Percentiles rank a stretch among this genome's conserved stretches.
Conservation (phyloP, 2,329 filamentous ascomycete species). For the Rugonectria rugulosa region DNA sequence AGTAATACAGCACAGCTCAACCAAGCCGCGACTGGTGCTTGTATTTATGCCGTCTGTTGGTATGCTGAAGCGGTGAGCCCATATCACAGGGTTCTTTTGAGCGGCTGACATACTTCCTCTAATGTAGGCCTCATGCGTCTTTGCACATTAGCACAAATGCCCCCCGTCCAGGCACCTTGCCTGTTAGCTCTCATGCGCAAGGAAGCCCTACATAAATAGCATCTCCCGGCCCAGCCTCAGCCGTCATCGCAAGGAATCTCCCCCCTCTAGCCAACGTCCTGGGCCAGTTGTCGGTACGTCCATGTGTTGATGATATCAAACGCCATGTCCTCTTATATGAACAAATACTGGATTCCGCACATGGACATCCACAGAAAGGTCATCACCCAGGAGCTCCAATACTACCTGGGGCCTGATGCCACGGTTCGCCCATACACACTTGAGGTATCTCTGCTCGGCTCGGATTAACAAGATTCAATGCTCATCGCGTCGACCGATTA, state of each 20-base stretch:
- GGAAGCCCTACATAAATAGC: slow-evolving; percentile 38
- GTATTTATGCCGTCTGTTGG: slow-evolving; percentile 25
- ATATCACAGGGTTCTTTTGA: slow-evolving; percentile 31
- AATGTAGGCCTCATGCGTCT: slow-evolving; percentile 31
- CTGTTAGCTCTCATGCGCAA: slow-evolving; percentile 25
- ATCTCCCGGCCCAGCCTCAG: slow-evolving; percentile 28
- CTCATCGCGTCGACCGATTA: slow-evolving; percentile 42
- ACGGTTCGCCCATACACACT: slow-evolving; percentile 65
- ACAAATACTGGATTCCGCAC: slow-evolving; percentile 68
- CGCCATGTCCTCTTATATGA: slow-evolving; percentile 50
- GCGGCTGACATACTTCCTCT: slow-evolving; percentile 28
- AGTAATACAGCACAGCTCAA: slow-evolving; percentile 27
- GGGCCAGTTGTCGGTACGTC: too few species aligned
- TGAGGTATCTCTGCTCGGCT: slow-evolving; percentile 53
- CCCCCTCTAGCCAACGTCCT: slow-evolving; percentile 23
- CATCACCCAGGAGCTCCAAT: slow-evolving; percentile 65
- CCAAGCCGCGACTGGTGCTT: slow-evolving; percentile 29
- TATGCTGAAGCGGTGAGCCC: slow-evolving; percentile 38
- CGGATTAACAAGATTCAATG: slow-evolving; percentile 25
- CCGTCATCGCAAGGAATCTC: slow-evolving; percentile 16
- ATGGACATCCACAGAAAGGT: slow-evolving; percentile 67
- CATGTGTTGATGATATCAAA: slow-evolving; percentile 19
- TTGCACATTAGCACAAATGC: too few species aligned
- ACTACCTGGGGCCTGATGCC: slow-evolving; percentile 64
- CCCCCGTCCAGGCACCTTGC: slow-evolving; percentile 34